phyloP scores from a whole-genome alignment of 257 asterid species.

The Nicotiana otophora region DNA sequence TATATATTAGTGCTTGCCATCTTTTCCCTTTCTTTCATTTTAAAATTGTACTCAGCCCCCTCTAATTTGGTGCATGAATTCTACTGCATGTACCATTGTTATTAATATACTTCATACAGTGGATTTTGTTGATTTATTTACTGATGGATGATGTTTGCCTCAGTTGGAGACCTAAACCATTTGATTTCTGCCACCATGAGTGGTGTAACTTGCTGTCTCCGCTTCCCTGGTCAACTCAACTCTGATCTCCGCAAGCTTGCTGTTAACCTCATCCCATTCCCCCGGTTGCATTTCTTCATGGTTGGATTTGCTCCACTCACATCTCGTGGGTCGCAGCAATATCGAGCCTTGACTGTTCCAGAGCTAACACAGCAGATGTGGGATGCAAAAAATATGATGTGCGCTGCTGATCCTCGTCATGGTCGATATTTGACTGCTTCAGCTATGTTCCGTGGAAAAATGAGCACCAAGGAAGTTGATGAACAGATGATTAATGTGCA shows the following conservation, averaged over 20 bases:
- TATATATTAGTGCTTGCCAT: neutral
- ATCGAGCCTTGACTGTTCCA: conserved; percentile 12
- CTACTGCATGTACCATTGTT: neutral
- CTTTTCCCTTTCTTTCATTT: neutral
- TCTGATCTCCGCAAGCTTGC: conserved; percentile 16
- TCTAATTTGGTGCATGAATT: neutral
- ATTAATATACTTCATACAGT: neutral
- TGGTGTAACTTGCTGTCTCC: conserved; percentile 14
- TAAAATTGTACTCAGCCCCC: neutral
- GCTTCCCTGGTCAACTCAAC: conserved; percentile 14
- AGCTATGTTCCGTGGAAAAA: conserved; percentile 11
- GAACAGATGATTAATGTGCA: conserved; percentile 10
- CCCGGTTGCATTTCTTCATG: conserved; percentile 11
- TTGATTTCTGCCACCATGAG: conserved; percentile 14
- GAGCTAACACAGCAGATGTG: conserved; percentile 13
- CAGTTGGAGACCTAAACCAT: conserved; percentile 14
- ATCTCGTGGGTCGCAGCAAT: conserved; percentile 13
- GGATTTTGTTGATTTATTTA: neutral
- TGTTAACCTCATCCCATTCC: conserved; percentile 12
- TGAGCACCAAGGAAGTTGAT: conserved; percentile 12
- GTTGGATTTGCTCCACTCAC: conserved; percentile 13
- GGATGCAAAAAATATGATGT: conserved; percentile 13
- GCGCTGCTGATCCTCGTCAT: conserved; percentile 15
- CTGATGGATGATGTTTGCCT: neutral
- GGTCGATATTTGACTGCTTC: conserved; percentile 15